Evolutionary conservation across 1,284 basidiomycete species (phyloP), one percentile per base, ranked within the genome.

Genomic region (Sanghuangporus weigelae): DNA sequence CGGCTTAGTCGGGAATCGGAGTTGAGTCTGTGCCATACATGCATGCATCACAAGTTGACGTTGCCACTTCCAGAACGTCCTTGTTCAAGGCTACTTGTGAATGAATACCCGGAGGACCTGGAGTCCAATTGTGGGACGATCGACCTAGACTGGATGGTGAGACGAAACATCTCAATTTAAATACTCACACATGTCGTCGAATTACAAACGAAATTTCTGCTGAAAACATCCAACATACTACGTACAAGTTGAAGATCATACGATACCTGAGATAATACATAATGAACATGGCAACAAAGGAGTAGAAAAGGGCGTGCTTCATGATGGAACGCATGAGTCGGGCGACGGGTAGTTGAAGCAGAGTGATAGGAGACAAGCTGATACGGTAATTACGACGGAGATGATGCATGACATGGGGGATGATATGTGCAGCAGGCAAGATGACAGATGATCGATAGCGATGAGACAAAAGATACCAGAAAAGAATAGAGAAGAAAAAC

Each of bases 241-340:
- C 49, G 38, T 46, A 59, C n/a, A 19, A 46, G 4, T 46, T 16
- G 35, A 59, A n/a, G 44, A 48, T 58, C 35, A 58, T 58, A 46
- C 38, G n/a, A 26, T 49, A 49, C 57, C 31, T 59, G 57, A 36
- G n/a, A 59, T 59, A 49, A 59, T 59, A 59, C 57, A 59, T n/a
- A 23, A 31, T n/a, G 26, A 23, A 49, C 7, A 46, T 19, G 40
- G 21, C 44, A 46, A n/a, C 16, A n/a, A n/a, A n/a, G 2, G 7
- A 21, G 6, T n/a, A 2, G 44, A 16, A 46, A n/a, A 46, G n/a
- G 44, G 44, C 44, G 21, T 21, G 26, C 44, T 46, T n/a, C 7
- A 16, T 8, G 44, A 46, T 16, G 16, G 16, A 19, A 46, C n/a
- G 44, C n/a, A n/a, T n/a, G 44, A 46, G 44, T 46, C 16, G 44